Evolutionary conservation across 306 rosid species (phyloP), one percentile per base, ranked within the genome.

Genomic region (Cucurbita ficifolia): DNA sequence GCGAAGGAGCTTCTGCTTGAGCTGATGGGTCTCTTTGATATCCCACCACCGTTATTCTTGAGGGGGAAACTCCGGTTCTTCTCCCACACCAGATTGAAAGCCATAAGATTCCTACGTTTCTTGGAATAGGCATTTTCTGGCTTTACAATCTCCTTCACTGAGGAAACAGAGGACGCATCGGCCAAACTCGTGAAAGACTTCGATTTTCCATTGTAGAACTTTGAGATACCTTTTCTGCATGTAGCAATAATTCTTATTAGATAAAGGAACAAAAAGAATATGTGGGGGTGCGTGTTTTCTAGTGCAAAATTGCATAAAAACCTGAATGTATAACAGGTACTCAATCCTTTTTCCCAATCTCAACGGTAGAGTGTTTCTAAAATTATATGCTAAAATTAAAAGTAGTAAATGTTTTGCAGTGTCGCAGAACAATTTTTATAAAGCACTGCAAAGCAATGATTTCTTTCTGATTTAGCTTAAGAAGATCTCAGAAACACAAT

Each of bases 211-310:
- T 52, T 82, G 33, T 90, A 94, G 77, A 87, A 91, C 12, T 82
- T 82, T 7, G 98, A 94, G 58, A 90, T 90, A 29, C 98, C 87
- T 85, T 84, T 87, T 81, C 98, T 94, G 90, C 86, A 82, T 33
- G 74, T 48, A 29, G 46, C 50, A 22, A 10, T n/a, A 17, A 70
- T 33, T 70, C 2, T 49, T 49, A 17, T 70, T 50, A 70, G 45
- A 77, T 24, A 9, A 19, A 65, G 35, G 19, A 40, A 62, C 12
- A 46, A 49, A 68, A 18, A 42, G 11, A 42, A 18, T 42, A 3
- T 3, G 14, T 18, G 50, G n/a, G 3, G n/a, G 10, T 36, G 69
- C 10, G 17, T 40, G 11, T 36, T 13, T 38, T 29, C 46, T 16
- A 5, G 7, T 61, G n/a, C 18, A 64, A 10, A 19, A 42, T 10